Percentiles rank a stretch among this genome's conserved stretches.
phyloP scores from a whole-genome alignment of 1,139 yeast genomes.

The Debaryomycetaceae sp. region DNA sequence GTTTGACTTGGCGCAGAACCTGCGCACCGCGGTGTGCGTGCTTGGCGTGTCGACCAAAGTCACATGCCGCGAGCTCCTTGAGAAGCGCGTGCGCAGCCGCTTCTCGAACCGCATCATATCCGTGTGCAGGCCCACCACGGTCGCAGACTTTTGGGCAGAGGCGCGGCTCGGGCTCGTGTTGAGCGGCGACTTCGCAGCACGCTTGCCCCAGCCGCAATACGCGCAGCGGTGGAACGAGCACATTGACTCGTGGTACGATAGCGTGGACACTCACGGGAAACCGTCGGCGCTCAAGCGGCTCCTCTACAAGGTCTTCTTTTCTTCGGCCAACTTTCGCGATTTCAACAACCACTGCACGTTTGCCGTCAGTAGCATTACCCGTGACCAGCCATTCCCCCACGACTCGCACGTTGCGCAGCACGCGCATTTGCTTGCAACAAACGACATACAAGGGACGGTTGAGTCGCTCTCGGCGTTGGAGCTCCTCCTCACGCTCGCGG shows the following conservation, averaged over 20 bases:
- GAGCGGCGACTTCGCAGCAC: conserved; percentile 8
- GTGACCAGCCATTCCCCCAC: conserved; percentile 18
- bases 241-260: conserved; percentile 18
- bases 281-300: conserved; percentile 7
- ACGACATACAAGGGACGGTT: conserved; percentile 19
- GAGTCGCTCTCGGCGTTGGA: conserved; percentile 58
- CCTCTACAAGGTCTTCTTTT: conserved; percentile 39
- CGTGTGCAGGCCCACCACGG: conserved; percentile 37
- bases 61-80: conserved; percentile 69
- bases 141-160: conserved; percentile 33
- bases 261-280: neutral
- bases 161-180: conserved; percentile 19
- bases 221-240: conserved; percentile 42
- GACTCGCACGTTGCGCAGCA: conserved; percentile 20
- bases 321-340: conserved; percentile 47
- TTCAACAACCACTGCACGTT: conserved; percentile 41
- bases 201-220: conserved; percentile 11
- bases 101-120: conserved; percentile 72
- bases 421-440: conserved; percentile 9
- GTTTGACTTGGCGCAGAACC: conserved; percentile 73
- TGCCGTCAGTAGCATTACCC: conserved; percentile 29
- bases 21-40: conserved; percentile 69
- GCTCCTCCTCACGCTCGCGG: conserved; percentile 54
- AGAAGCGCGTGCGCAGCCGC: conserved; percentile 83
- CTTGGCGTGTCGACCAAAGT: conserved; percentile 71